These are phyloP conservation scores for Cardamine resedifolia DNA, from an alignment of 345 rosid species.

Conservation along the genomic window DNA sequence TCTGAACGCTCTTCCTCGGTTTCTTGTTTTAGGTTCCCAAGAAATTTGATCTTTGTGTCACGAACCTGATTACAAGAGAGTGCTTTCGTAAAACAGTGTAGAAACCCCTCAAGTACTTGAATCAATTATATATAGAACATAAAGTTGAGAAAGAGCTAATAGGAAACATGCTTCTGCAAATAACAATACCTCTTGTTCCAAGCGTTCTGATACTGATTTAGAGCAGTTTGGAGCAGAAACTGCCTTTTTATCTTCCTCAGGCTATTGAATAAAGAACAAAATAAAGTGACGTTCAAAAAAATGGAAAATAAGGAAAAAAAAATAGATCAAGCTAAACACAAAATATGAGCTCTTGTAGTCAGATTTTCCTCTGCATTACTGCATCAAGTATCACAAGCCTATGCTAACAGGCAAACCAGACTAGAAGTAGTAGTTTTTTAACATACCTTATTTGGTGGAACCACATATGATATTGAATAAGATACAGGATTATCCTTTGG, in stretches of 20 bases:
- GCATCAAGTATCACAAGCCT: slow-evolving; percentile 19
- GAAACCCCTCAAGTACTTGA: slow-evolving; percentile 1
- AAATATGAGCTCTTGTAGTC: slow-evolving; percentile 9
- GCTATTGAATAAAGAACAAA: slow-evolving; percentile 44
- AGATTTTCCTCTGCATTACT: slow-evolving; percentile 8
- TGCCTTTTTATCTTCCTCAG: slow-evolving; percentile 71
- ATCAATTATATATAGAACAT: neutral
- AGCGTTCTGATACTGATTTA: slow-evolving; percentile 66
- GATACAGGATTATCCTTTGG: slow-evolving; percentile 69
- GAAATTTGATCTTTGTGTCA: slow-evolving; percentile 75
- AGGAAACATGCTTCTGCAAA: slow-evolving; percentile 15
- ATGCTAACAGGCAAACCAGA: neutral
- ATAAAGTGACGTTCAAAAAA: neutral
- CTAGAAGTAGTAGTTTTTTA: neutral
- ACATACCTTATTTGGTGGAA: slow-evolving; percentile 90
- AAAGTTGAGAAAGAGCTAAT: neutral
- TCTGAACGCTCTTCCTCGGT: slow-evolving; percentile 75
- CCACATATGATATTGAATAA: slow-evolving; percentile 63
- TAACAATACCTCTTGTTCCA: slow-evolving; percentile 86
- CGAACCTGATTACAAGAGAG: slow-evolving; percentile 59
- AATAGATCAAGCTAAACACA: slow-evolving; percentile 10
- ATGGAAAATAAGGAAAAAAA: neutral
- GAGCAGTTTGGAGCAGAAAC: slow-evolving; percentile 53
- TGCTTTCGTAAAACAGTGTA: slow-evolving; percentile 23
- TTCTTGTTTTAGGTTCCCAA: slow-evolving; percentile 72